Evolutionary conservation across 1,284 basidiomycete genomes (phyloP).

Genomic region (Tilletia caries): DNA sequence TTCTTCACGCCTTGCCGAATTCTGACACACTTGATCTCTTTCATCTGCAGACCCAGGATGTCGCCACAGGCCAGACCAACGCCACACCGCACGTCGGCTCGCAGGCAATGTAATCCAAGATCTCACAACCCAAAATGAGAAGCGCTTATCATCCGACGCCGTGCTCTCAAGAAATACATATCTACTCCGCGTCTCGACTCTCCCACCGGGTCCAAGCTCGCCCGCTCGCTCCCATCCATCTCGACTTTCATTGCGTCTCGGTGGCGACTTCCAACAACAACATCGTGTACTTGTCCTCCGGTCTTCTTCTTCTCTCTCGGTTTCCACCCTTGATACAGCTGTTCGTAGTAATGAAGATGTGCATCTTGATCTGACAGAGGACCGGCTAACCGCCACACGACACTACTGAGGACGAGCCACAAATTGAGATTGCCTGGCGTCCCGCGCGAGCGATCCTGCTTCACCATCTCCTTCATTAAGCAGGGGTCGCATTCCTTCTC

Average conservation of each 20-base stretch:
- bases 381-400: too few species aligned
- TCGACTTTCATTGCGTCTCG: not conserved
- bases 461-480: too few species aligned
- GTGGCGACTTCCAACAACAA: not conserved
- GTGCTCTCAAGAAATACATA: too few species aligned
- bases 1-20: not conserved
- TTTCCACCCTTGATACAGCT: not conserved
- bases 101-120: not conserved
- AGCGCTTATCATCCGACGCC: too few species aligned
- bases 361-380: not conserved
- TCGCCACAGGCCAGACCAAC: slow-evolving; percentile 66
- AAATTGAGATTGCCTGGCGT: too few species aligned
- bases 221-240: not conserved
- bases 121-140: too few species aligned
- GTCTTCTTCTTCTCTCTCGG: not conserved
- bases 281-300: not conserved
- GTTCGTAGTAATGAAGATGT: not conserved
- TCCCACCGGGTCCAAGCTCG: too few species aligned
- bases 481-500: too few species aligned
- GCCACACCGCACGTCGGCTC: slow-evolving; percentile 64
- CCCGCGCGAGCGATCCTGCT: too few species aligned
- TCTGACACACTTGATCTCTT: not conserved
- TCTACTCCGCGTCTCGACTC: not conserved
- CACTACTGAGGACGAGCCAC: too few species aligned
- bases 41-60: slow-evolving; percentile 60